Percentiles rank a stretch among this genome's conserved stretches.
These are phyloP conservation scores for Fraxinus americana DNA, from an alignment of 257 asterid species.

Conservation along the genomic window DNA sequence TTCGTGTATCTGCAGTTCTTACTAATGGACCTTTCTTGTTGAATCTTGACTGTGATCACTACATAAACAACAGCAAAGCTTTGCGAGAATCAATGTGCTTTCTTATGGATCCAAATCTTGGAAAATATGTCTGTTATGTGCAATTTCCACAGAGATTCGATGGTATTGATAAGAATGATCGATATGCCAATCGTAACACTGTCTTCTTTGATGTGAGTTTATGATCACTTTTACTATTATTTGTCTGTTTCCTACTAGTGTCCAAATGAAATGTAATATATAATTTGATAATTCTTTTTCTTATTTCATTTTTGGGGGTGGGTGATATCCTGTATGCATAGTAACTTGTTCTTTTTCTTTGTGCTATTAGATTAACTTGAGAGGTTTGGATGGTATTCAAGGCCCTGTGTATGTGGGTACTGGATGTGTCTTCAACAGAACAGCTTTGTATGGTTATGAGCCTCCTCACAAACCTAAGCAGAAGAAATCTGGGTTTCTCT, in stretches of 20 bases:
- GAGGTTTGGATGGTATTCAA: slow-evolving; percentile 97
- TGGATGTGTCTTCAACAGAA: slow-evolving; percentile 95
- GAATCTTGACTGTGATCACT: slow-evolving; percentile 99
- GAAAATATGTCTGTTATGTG: slow-evolving; percentile 94
- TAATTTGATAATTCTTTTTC: background rate
- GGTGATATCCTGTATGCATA: slow-evolving; percentile 22
- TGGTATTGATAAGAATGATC: slow-evolving; percentile 89
- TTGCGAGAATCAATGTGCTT: slow-evolving; percentile 97
- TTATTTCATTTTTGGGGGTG: background rate
- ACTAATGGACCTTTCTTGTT: slow-evolving; percentile 97
- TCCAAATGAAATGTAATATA: background rate
- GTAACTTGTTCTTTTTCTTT: slow-evolving; percentile 15
- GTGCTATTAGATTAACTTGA: slow-evolving; percentile 74
- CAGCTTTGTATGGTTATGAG: slow-evolving; percentile 91
- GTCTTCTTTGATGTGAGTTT: slow-evolving; percentile 94
- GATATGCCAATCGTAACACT: slow-evolving; percentile 95
- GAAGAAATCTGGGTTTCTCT: slow-evolving; percentile 60
- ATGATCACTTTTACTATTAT: slow-evolving; percentile 5
- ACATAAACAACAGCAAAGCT: slow-evolving; percentile 98
- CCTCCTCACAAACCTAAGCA: slow-evolving; percentile 88
- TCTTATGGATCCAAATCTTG: slow-evolving; percentile 95
- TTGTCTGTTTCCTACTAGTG: slow-evolving; percentile 13
- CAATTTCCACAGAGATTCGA: slow-evolving; percentile 98
- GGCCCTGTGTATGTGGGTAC: slow-evolving; percentile 98
- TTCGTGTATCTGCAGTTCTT: slow-evolving; percentile 97